A percentile compares a stretch with the other conserved stretches of the same genome.
phyloP scores from a whole-genome alignment of 192 early-diverging fungal genomes.

The Coemansia sp. region DNA sequence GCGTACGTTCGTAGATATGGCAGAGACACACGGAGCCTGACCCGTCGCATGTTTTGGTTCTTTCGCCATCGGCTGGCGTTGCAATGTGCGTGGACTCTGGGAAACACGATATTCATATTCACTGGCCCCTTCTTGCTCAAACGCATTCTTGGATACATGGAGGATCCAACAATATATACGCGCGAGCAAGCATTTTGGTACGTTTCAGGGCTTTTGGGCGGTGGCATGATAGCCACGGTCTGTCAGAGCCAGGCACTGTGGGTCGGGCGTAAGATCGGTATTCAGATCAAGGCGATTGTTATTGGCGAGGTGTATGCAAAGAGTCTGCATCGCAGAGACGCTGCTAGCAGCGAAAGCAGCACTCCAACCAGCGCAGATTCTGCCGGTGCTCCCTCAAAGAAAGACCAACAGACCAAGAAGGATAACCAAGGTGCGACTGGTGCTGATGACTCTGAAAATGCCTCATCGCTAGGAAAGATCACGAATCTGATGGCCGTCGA shows the following conservation, averaged over 20 bases:
- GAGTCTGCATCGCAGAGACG: constrained; percentile 59
- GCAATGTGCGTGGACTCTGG: constrained; percentile 55
- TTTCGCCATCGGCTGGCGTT: constrained; percentile 52
- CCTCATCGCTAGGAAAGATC: constrained; percentile 59
- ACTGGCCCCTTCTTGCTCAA: constrained; percentile 60
- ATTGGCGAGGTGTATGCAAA: constrained; percentile 73
- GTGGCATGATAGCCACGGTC: constrained; percentile 45
- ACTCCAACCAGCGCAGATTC: neutral
- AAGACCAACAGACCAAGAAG: neutral
- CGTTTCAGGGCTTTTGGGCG: constrained; percentile 62
- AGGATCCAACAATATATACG: constrained; percentile 54
- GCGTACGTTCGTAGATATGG: constrained; percentile 33
- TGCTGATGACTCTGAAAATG: constrained; percentile 35
- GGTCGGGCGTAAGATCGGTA: constrained; percentile 67
- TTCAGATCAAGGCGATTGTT: constrained; percentile 64
- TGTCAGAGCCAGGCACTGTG: constrained; percentile 67
- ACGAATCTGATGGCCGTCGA: constrained; percentile 74
- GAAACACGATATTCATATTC: constrained; percentile 52
- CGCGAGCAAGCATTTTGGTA: constrained; percentile 60
- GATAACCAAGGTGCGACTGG: constrained; percentile 28
- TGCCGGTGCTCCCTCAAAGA: neutral
- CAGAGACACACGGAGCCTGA: constrained; percentile 34
- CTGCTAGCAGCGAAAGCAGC: constrained; percentile 16
- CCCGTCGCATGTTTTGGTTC: constrained; percentile 41
- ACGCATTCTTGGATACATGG: constrained; percentile 61